Evolutionary conservation across 352 stramenopile genomes (phyloP), one percentile per base, ranked within the genome.

Genomic region (Globisporangium heterothallicum): DNA sequence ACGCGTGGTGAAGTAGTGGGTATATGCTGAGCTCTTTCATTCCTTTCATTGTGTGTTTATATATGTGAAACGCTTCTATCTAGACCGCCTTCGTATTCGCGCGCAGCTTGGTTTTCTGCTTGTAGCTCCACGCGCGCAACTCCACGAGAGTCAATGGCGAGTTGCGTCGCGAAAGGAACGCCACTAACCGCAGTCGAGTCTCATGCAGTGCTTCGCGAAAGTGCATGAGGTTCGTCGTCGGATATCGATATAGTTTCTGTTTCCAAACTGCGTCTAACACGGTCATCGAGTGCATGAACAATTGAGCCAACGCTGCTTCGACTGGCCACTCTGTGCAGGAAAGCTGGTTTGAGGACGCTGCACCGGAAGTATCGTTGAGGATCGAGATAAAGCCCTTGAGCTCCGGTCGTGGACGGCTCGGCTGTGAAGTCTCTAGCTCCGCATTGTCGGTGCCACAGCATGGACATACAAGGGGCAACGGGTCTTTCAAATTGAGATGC

Each of bases 371-470:
- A 38, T 88, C 68, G 34, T 56, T 58, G 36, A 84, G 59, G 22
- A 86, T 48, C 10, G 60, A 57, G 25, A 66, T 47, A 43, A 86
- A 86, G n/a, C 72, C 74, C 21, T 62, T 51, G 29, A 88, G 59
- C 55, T 88, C 78, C 9, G 72, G 68, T 19, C 77, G 72, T 21
- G 67, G 51, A 4, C 74, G 74, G 59, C 69, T 76, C 4, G 70
- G 68, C 24, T 74, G 64, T 4, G 68, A 78, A 2, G 68, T 78
- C 48, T 86, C 72, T 22, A 78, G 63, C 49, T 86, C 77, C 0
- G 70, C 66, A 36, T 84, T 82, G 30, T 83, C 67, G n/a, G 77
- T 88, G 42, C 74, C 74, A 38, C 77, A 86, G 52, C 77, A 88
- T 3, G 74, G 77, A 59, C 77, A 88, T 35, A 85, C 65, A 12